Evolutionary conservation across 805 yeast species (phyloP).

Genomic region (Candida dajiaensis): DNA sequence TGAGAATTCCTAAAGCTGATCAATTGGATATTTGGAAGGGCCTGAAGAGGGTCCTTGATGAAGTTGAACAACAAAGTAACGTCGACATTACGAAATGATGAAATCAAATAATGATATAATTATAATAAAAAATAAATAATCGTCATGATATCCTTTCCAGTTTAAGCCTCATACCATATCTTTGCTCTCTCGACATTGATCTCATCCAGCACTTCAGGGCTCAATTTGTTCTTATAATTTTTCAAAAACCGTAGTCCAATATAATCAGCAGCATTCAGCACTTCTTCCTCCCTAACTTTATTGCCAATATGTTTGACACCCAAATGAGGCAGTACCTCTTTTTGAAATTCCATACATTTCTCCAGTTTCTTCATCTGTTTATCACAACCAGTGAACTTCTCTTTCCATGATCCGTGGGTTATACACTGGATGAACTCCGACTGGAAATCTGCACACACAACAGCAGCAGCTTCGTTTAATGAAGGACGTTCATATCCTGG

Average conservation of each 20-base stretch:
- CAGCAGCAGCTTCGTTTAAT: conserved; percentile 1
- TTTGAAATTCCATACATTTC: conserved; percentile 16
- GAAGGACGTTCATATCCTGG: background rate
- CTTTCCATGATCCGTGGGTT: conserved; percentile 15
- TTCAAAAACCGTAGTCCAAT: conserved; percentile 13
- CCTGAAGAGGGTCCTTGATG: conserved; percentile 20
- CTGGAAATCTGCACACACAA: conserved; percentile 21
- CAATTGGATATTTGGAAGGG: conserved; percentile 46
- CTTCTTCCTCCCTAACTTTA: conserved; percentile 6
- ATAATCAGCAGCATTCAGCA: conserved; percentile 13
- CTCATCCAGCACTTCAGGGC: conserved; percentile 6
- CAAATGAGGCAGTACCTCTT: conserved; percentile 10
- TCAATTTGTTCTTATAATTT: conserved; percentile 1
- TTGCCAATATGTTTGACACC: conserved; percentile 10
- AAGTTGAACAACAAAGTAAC: background rate
- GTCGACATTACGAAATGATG: background rate
- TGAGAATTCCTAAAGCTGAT: conserved; percentile 40
- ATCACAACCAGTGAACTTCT: conserved; percentile 15
- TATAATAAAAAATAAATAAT: conserved; percentile 2
- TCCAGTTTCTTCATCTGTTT: conserved; percentile 6
- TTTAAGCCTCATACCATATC: conserved; percentile 10
- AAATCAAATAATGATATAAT: background rate
- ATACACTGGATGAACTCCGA: conserved; percentile 16
- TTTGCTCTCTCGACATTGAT: conserved; percentile 12
- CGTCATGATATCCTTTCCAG: background rate